A percentile compares a stretch with the other conserved stretches of the same genome.
These are phyloP conservation scores for Ogataea ganodermae DNA, from an alignment of 805 yeast genomes.

Conservation along the genomic window DNA sequence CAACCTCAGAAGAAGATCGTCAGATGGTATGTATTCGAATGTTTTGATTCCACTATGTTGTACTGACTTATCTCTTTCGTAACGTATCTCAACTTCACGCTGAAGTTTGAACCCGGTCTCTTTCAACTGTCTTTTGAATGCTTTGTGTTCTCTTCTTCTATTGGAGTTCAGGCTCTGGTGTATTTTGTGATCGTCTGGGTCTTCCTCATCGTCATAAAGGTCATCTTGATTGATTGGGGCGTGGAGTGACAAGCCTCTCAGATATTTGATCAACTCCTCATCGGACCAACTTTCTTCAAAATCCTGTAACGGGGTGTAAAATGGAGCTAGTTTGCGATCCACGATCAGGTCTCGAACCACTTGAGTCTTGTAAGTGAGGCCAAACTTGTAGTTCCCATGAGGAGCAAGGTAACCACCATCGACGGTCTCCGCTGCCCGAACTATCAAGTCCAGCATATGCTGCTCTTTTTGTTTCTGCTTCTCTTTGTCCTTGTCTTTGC, in stretches of 20 bases:
- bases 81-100: conserved; percentile 37
- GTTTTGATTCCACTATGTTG: conserved; percentile 28
- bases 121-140: conserved; percentile 41
- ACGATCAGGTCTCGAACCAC: conserved; percentile 72
- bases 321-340: conserved; percentile 79
- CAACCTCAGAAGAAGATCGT: conserved; percentile 53
- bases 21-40: conserved; percentile 40
- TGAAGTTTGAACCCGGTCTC: conserved; percentile 41
- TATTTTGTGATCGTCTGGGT: conserved; percentile 60
- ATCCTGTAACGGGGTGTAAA: conserved; percentile 86
- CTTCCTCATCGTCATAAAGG: conserved; percentile 56
- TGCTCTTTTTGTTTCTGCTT: conserved; percentile 52
- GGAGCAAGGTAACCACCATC: conserved; percentile 97
- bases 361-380: conserved; percentile 70
- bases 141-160: conserved; percentile 52
- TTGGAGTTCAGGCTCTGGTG: conserved; percentile 48
- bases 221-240: conserved; percentile 49
- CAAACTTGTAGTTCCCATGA: conserved; percentile 80
- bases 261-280: conserved; percentile 56
- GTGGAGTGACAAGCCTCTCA: conserved; percentile 58
- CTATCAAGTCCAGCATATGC: conserved; percentile 59
- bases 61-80: conserved; percentile 31
- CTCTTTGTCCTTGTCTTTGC: conserved; percentile 51
- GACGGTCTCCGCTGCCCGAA: conserved; percentile 65
- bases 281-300: conserved; percentile 72